These are phyloP conservation scores for Citrullus colocynthis DNA, from an alignment of 306 rosid genomes.

Conservation along the genomic window DNA sequence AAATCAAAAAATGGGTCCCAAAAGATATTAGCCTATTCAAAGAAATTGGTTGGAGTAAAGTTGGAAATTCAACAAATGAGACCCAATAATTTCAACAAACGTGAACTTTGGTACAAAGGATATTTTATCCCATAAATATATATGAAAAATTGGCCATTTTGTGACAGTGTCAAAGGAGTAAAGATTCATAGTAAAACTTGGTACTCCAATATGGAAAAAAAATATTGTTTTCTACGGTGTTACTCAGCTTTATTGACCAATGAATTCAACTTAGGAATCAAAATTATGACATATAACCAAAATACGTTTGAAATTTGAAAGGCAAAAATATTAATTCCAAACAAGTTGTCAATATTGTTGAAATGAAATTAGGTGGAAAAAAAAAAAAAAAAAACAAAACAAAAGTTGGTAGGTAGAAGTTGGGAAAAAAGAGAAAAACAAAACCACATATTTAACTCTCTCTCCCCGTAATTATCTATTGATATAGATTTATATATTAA, in stretches of 20 bases:
- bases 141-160: neutral
- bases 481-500: too few relatives aligned
- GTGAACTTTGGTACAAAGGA: neutral
- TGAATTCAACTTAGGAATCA: neutral
- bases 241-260: neutral
- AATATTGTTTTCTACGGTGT: neutral
- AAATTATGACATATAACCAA: neutral
- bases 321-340: too few relatives aligned
- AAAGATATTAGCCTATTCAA: neutral
- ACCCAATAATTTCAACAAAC: neutral
- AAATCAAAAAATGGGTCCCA: neutral
- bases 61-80: neutral
- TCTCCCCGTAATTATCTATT: too few relatives aligned
- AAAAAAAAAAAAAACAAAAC: too few relatives aligned
- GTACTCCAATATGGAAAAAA: neutral
- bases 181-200: too few relatives aligned
- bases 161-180: neutral
- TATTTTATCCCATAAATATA: too few relatives aligned
- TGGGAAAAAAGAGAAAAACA: too few relatives aligned
- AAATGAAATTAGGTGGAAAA: too few relatives aligned
- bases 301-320: too few relatives aligned
- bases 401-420: too few relatives aligned
- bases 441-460: too few relatives aligned
- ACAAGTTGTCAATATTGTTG: too few relatives aligned
- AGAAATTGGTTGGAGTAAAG: neutral